Conservation (phyloP, 1,284 basidiomycete genomes). For the Somion occarium region DNA sequence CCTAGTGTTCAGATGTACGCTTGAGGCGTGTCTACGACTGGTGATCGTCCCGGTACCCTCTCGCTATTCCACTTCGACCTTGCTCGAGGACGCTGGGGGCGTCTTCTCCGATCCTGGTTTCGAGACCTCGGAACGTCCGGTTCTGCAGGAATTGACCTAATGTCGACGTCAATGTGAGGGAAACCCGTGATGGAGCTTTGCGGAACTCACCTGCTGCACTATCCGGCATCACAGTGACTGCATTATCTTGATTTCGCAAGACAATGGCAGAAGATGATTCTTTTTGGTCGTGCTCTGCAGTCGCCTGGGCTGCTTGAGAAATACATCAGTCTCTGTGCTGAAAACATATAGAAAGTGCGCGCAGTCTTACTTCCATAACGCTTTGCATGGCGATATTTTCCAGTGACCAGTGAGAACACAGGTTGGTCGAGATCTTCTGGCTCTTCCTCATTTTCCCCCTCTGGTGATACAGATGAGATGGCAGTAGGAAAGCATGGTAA, state of each 20-base stretch:
- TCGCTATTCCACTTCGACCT: slow-evolving; percentile 86
- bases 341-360: not conserved
- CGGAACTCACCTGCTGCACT: slow-evolving; percentile 62
- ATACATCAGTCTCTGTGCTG: not conserved
- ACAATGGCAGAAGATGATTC: slow-evolving; percentile 36
- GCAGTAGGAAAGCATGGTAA: not conserved
- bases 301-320: no score
- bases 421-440: slow-evolving; percentile 55
- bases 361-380: slow-evolving; percentile 43
- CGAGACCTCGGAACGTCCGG: slow-evolving; percentile 82
- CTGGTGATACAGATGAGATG: no score
- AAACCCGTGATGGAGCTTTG: not conserved
- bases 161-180: slow-evolving; percentile 1
- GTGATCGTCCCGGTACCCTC: slow-evolving; percentile 70
- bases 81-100: slow-evolving; percentile 81
- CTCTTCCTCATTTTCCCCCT: slow-evolving; percentile 16
- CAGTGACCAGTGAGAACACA: slow-evolving; percentile 83
- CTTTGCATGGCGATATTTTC: slow-evolving; percentile 78
- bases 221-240: slow-evolving; percentile 52
- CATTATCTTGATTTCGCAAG: slow-evolving; percentile 59
- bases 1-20: no score
- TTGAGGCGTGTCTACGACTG: no score
- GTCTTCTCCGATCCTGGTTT: slow-evolving; percentile 76
- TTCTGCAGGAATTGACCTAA: slow-evolving; percentile 63
- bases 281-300: not conserved